Conservation (phyloP, 2,329 filamentous ascomycete species). For the Passalora sequoiae region DNA sequence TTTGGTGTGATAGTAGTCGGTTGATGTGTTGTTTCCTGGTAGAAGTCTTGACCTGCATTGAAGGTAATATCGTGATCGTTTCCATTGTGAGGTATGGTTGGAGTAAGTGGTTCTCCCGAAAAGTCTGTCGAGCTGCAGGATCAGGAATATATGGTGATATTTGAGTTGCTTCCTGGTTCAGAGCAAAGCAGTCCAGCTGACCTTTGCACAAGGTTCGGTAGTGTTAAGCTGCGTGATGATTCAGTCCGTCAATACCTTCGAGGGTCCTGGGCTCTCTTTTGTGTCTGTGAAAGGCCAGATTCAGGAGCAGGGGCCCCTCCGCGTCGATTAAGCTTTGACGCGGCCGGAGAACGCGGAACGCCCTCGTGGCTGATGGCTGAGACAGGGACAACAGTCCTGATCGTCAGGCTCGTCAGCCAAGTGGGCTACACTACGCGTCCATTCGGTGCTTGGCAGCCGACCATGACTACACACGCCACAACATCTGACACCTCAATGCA, state of each 20-base stretch:
- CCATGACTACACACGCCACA: too few species aligned
- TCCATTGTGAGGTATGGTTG: neutral
- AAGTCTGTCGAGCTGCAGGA: neutral
- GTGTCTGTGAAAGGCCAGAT: neutral
- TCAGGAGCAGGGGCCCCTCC: neutral
- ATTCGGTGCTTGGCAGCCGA: neutral
- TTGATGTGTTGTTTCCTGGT: constrained; percentile 17
- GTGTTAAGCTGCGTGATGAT: neutral
- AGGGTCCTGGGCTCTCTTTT: neutral
- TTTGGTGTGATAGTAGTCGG: constrained; percentile 11
- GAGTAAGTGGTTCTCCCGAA: neutral
- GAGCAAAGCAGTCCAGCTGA: neutral
- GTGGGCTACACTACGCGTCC: neutral
- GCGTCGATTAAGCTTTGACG: neutral
- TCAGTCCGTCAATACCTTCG: neutral
- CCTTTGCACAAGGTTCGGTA: neutral
- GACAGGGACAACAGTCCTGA: neutral
- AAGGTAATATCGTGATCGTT: constrained; percentile 6
- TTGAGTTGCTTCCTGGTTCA: too few species aligned
- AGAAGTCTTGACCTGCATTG: constrained; percentile 13
- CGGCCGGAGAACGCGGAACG: neutral
- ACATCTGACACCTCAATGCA: too few species aligned
- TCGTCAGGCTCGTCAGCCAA: neutral
- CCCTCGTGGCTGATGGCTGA: neutral
- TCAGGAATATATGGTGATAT: too few species aligned